phyloP scores from a whole-genome alignment of 2,329 filamentous ascomycete species.

The Penicillium expansum region DNA sequence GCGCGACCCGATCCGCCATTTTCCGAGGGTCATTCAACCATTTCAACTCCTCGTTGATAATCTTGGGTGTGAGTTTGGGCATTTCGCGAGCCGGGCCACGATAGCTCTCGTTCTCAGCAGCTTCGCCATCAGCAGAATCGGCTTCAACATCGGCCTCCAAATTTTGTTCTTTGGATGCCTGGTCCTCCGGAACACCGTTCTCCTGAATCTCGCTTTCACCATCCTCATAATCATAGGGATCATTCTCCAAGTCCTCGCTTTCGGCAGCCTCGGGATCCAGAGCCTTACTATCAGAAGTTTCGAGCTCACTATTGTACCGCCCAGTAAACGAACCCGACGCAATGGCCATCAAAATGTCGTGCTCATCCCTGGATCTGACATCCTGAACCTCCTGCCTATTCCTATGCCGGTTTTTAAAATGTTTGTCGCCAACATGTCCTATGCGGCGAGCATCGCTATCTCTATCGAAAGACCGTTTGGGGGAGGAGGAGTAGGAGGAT shows the following conservation, averaged over 20 bases:
- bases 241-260: not conserved
- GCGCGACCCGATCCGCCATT: constrained; percentile 65
- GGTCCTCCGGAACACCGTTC: not conserved
- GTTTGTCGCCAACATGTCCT: not conserved
- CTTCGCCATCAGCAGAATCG: not conserved
- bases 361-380: not conserved
- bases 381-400: not conserved
- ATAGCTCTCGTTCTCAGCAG: not conserved
- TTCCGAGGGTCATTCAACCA: constrained; percentile 69
- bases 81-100: not conserved
- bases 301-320: not conserved
- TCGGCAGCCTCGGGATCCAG: not conserved
- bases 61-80: constrained; percentile 14
- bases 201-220: not conserved
- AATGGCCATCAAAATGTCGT: constrained; percentile 9
- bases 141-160: not conserved
- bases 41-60: constrained; percentile 56
- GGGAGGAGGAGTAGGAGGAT: not conserved
- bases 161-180: not conserved
- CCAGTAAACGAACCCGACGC: not conserved
- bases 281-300: constrained; percentile 1
- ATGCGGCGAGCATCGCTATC: not conserved
- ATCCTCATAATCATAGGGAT: not conserved
- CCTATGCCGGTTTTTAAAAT: not conserved
- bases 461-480: not conserved